Base-by-base conservation (phyloP, 306 rosid genomes). In the Heteromeles arbutifolia region DNA sequence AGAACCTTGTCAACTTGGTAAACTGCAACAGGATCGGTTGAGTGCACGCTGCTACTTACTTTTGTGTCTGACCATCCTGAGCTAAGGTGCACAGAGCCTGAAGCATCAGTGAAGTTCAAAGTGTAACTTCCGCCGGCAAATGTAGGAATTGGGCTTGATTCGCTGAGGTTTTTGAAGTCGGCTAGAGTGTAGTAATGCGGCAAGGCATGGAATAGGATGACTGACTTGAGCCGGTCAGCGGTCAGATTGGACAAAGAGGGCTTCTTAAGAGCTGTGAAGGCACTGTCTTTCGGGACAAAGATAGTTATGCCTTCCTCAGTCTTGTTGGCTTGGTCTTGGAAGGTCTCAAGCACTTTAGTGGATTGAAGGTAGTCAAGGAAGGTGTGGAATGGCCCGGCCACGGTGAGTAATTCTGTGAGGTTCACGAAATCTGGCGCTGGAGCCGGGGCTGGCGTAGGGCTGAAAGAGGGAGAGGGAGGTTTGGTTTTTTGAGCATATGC, bases 241-340 rank as follows among this genome's bases (percentile, higher is more conserved):
- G 91, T 95, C 85, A 95, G 90, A 72, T 89, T 89, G 66, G 93
- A 74, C 11, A 92, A 81, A 45, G 97, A 85, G 54, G 95, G 85
- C 24, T 83, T 89, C 71, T 88, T 90, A 25, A 81, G 79, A 18
- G 92, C 58, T 13, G 88, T 52, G 85, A 95, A 95, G 61, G 97
- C 84, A 62, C 56, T 58, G 28, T 95, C 96, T 80, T 83, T 88
- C 0, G 97, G 97, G 4, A 95, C 99, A 87, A 92, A 95, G 85
- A 92, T 79, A 28, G 97, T 95, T 11, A 95, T 84, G 59, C 99
- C 97, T 84, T 89, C 97, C 77, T 90, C 90, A 28, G 99, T 90
- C 83, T 90, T 80, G 83, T 95, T 95, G 83, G 99, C 97, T 82
- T 95, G 97, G 89, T 88, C 90, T 79, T 95, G 97, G 80, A 92